Percentiles rank a stretch among this genome's conserved stretches.
phyloP scores from a whole-genome alignment of 1,284 basidiomycete genomes.

The Sporisorium exsertum region DNA sequence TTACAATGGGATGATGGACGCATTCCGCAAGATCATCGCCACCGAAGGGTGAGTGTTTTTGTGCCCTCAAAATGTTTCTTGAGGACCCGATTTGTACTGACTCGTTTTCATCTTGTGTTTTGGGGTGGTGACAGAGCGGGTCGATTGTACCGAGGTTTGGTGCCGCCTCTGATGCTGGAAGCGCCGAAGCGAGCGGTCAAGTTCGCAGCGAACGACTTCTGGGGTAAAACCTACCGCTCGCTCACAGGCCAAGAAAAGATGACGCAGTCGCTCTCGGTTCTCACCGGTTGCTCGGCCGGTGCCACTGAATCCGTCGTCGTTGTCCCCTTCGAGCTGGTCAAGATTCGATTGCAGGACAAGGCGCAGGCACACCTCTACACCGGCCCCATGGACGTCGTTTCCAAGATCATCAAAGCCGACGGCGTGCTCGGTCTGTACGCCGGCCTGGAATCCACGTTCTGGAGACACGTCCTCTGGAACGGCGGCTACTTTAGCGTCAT shows the following conservation, averaged over 20 bases:
- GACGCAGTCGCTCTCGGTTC: constrained; percentile 84
- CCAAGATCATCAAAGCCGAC: constrained; percentile 87
- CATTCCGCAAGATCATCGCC: constrained; percentile 80
- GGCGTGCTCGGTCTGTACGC: constrained; percentile 84
- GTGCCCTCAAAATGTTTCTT: no score
- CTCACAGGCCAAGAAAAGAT: constrained; percentile 82
- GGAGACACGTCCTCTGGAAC: constrained; percentile 72
- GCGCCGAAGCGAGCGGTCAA: constrained; percentile 98
- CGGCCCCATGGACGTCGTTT: constrained; percentile 92
- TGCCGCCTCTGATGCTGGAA: constrained; percentile 92
- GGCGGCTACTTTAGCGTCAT: constrained; percentile 78
- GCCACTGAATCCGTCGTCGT: constrained; percentile 94
- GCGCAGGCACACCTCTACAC: constrained; percentile 83
- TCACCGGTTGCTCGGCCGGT: constrained; percentile 93
- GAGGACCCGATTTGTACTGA: no score
- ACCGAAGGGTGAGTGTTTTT: constrained; percentile 87
- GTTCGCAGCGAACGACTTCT: constrained; percentile 90
- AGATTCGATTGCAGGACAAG: constrained; percentile 91
- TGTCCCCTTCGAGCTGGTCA: constrained; percentile 96
- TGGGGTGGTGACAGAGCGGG: constrained; percentile 71
- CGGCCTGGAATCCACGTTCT: constrained; percentile 64
- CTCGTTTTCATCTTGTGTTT: background rate
- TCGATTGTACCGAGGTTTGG: constrained; percentile 90
- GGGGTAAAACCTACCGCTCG: constrained; percentile 74
- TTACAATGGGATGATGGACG: constrained; percentile 80